phyloP scores from a whole-genome alignment of 768 basidiomycete genomes.

The Tephrocybe sp. region DNA sequence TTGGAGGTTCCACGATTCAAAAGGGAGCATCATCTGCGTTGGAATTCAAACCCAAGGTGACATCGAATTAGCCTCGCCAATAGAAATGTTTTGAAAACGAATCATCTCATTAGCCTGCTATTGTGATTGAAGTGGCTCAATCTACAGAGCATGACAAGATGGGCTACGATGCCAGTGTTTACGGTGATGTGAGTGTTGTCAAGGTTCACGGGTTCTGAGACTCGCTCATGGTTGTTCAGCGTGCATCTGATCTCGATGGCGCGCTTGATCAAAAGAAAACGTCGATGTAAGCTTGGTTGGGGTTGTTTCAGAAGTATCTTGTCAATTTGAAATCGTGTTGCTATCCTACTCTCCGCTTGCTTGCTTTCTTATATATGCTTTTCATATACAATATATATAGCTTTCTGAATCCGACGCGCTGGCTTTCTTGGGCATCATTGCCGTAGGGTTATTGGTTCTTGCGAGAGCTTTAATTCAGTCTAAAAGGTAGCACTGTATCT shows the following conservation, averaged over 20 bases:
- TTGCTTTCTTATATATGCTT: too few species aligned
- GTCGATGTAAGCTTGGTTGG: not conserved
- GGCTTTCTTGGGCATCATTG: too few species aligned
- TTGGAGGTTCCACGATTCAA: conserved; percentile 5
- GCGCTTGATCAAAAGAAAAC: conserved; percentile 1
- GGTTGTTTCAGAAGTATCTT: too few species aligned
- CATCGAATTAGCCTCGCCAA: not conserved
- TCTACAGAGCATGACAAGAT: conserved; percentile 9
- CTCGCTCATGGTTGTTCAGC: not conserved
- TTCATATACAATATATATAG: too few species aligned
- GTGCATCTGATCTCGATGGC: not conserved
- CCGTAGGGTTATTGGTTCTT: too few species aligned
- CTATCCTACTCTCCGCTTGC: too few species aligned
- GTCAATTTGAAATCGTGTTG: too few species aligned
- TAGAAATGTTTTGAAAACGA: too few species aligned
- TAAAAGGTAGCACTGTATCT: conserved; percentile 10
- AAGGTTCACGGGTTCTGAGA: not conserved
- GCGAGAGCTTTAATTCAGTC: not conserved
- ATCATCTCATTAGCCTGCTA: conserved; percentile 1
- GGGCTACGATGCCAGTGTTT: not conserved
- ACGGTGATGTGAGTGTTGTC: conserved; percentile 2
- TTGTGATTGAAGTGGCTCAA: conserved; percentile 13
- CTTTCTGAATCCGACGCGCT: too few species aligned
- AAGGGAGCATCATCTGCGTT: conserved; percentile 5
- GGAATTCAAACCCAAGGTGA: conserved; percentile 13